Evolutionary conservation across 352 stramenopile species (phyloP), one percentile per base, ranked within the genome.

Genomic region (Phytopythium boreale): DNA sequence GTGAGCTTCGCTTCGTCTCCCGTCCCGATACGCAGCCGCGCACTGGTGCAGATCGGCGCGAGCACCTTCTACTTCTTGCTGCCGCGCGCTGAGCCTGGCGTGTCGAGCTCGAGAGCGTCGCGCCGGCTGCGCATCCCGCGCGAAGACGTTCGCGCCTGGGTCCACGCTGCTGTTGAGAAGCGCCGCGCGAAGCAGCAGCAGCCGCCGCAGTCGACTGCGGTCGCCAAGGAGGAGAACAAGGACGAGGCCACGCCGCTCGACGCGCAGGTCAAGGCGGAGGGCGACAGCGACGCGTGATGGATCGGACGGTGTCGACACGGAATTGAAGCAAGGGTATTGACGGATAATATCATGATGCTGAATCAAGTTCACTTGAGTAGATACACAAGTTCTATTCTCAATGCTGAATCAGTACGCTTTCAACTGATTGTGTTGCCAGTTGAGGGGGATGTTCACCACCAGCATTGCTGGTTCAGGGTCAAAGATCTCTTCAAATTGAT

Each of bases 31-130:
- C 55, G 55, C 27, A 94, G 76, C 57, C 74, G 71, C 49, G 86
- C 76, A 46, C 51, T 89, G 22, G 70, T 96, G 39, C 80, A 89
- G 56, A 79, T 96, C 46, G 87, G 85, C n/a, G 72, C 84, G 0
- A 78, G 68, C 49, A 69, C 81, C 20, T 88, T 89, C 58, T 89
- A 88, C 66, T 94, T 96, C 43, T 58, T 96, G 63, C 72, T 96
- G 15, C 87, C 87, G 14, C 56, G 29, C 20, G 27, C 57, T 4
- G 24, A 61, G 31, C 47, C 3, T 31, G 31, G 26, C 37, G 46
- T 46, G 12, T 39, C 47, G 11, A 53, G 34, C 29, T 15, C 11
- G 41, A 26, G 4, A 12, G 24, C 34, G 24, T 15, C 46, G 22
- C 59, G 59, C 9, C n/a, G 22, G 20, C 29, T 22, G 47, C 52